Evolutionary conservation across 2,329 filamentous ascomycete species (phyloP), one percentile per base, ranked within the genome.

Genomic region (Xylariomycetidae sp.): DNA sequence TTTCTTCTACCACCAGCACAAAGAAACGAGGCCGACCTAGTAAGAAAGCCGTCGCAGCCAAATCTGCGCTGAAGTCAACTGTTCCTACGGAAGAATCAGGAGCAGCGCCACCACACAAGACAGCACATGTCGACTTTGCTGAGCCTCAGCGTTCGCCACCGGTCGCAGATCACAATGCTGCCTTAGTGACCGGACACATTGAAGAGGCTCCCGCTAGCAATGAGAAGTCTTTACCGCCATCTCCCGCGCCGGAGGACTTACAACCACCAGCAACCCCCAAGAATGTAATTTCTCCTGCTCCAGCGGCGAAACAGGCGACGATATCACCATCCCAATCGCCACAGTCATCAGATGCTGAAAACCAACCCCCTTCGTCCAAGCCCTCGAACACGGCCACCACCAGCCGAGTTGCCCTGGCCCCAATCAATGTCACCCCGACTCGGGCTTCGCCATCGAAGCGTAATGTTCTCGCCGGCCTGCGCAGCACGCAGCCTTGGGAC

Each of bases 321-420:
- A 46, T 75, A 5, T 77, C 77, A 1, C 80, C 79, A 0, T 85
- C 82, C 0, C 73, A 74, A 13, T 85, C 84, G 1, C 81, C 81
- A 0, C 84, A 87, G 47, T 82, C 84, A 2, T 89, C 85, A 0
- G 82, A 92, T 53, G 83, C 82, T 0, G 86, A 92, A 57, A 90
- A 90, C 46, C 79, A 76, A 30, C 84, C 84, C 1, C 85, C 85
- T 0, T 85, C 82, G 1, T 79, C 80, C 5, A 75, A 69, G 33
- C 74, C 73, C 2, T 66, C 71, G 3, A 67, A 65, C 33, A 69
- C 63, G 45, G 33, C 63, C 40, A 53, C 60, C 41, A 48, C 61
- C 30, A 72, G 70, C 52, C 65, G 70, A 5, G 57, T 72, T 16
- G 64, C 65, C 0, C 60, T 79, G 5, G 46, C 37, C 49, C 67